phyloP scores from a whole-genome alignment of 2,329 filamentous ascomycete species.

The Xylariaceae sp. region DNA sequence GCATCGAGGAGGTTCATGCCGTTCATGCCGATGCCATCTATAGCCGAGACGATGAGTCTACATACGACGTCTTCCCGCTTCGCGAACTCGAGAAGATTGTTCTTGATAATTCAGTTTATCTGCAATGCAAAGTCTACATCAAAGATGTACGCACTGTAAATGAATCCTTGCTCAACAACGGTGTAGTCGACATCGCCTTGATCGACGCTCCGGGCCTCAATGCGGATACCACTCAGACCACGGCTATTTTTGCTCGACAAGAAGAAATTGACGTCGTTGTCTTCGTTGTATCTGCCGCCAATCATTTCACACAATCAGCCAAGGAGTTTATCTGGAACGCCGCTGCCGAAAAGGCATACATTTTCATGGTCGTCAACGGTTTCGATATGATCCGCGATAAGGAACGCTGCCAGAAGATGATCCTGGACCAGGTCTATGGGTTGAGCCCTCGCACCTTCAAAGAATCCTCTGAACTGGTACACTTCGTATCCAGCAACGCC shows the following conservation, averaged over 20 bases:
- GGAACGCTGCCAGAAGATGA: slow-evolving; percentile 84
- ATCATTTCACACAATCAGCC: slow-evolving; percentile 96
- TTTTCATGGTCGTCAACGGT: slow-evolving; percentile 98
- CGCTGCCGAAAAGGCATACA: slow-evolving; percentile 94
- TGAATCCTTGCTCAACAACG: slow-evolving; percentile 92
- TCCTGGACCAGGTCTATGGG: slow-evolving; percentile 80
- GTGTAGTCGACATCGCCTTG: slow-evolving; percentile 93
- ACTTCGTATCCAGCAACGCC: slow-evolving; percentile 96
- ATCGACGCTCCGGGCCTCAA: slow-evolving; percentile 97
- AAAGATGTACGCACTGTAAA: slow-evolving; percentile 86
- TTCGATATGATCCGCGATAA: slow-evolving; percentile 94
- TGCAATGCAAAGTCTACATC: slow-evolving; percentile 95
- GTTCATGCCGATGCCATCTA: slow-evolving; percentile 79
- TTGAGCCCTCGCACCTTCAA: slow-evolving; percentile 93
- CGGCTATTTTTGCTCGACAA: slow-evolving; percentile 91
- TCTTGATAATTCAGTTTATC: slow-evolving; percentile 79
- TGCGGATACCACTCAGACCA: slow-evolving; percentile 93
- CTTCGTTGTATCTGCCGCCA: slow-evolving; percentile 95
- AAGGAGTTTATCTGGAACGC: slow-evolving; percentile 97
- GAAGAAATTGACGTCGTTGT: slow-evolving; percentile 99
- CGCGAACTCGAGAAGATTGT: slow-evolving; percentile 83
- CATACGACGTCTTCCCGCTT: slow-evolving; percentile 82
- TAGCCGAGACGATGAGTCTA: slow-evolving; percentile 86
- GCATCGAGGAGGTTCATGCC: slow-evolving; percentile 91
- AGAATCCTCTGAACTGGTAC: slow-evolving; percentile 86